Evolutionary conservation across 148 eudicot species (phyloP).

Genomic region (Cornus florida): DNA sequence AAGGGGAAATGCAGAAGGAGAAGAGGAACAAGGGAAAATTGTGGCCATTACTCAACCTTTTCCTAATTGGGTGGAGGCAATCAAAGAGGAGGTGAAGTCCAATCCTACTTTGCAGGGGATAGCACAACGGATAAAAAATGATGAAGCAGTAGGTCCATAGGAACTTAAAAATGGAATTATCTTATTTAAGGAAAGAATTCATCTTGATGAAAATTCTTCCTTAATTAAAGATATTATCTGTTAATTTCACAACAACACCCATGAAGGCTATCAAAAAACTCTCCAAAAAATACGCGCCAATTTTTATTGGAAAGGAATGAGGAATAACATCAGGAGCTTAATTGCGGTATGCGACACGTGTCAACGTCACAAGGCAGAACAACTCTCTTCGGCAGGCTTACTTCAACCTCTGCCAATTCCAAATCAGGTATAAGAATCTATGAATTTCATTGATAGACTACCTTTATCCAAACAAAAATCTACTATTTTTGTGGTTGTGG

Average conservation of each 20-base stretch:
- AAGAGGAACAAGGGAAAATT: too few relatives aligned
- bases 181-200: background rate
- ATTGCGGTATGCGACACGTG: background rate
- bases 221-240: background rate
- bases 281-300: background rate
- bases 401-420: conserved; percentile 9
- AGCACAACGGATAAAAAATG: background rate
- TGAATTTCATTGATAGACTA: conserved; percentile 1
- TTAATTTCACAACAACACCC: background rate
- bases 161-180: background rate
- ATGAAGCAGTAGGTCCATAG: background rate
- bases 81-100: background rate
- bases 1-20: too few relatives aligned
- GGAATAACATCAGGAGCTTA: background rate
- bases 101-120: background rate
- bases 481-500: background rate
- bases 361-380: conserved; percentile 1
- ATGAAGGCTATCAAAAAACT: background rate
- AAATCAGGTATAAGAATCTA: background rate
- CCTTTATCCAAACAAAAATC: background rate
- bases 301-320: background rate
- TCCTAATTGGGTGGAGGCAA: background rate
- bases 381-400: background rate
- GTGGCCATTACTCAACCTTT: background rate
- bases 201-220: background rate